These are phyloP conservation scores for Tulasnella sp. DNA, from an alignment of 768 basidiomycete species.

Conservation along the genomic window DNA sequence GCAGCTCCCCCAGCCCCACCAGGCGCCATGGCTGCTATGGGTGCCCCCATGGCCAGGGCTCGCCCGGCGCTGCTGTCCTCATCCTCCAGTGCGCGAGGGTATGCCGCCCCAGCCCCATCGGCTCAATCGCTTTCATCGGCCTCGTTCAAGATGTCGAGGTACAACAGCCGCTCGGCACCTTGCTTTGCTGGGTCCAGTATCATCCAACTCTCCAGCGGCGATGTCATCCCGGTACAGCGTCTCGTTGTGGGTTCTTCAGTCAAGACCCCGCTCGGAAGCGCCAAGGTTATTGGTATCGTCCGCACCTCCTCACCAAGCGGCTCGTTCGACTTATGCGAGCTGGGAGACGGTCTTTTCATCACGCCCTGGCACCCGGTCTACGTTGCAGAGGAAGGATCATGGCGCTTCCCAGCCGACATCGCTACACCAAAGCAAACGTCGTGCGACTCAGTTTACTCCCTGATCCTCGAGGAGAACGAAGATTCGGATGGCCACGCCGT, in stretches of 20 bases:
- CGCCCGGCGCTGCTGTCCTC: too few species aligned
- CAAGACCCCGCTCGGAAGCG: conserved; percentile 28
- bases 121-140: neutral
- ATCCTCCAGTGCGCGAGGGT: too few species aligned
- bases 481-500: conserved; percentile 35
- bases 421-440: neutral
- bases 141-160: conserved; percentile 30
- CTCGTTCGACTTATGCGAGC: conserved; percentile 24
- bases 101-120: too few species aligned
- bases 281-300: conserved; percentile 32
- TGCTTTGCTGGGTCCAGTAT: conserved; percentile 35
- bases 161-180: conserved; percentile 34
- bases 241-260: conserved; percentile 29
- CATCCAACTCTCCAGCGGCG: conserved; percentile 25
- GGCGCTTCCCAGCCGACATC: conserved; percentile 38
- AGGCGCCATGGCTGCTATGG: too few species aligned
- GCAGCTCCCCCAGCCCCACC: neutral
- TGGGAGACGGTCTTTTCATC: conserved; percentile 33
- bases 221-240: conserved; percentile 3
- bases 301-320: conserved; percentile 30
- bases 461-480: conserved; percentile 33
- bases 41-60: too few species aligned
- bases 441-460: conserved; percentile 37
- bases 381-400: conserved; percentile 22
- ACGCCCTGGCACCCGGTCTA: conserved; percentile 38